Evolutionary conservation across 306 rosid species (phyloP).

Genomic region (Trifolium fragiferum): DNA sequence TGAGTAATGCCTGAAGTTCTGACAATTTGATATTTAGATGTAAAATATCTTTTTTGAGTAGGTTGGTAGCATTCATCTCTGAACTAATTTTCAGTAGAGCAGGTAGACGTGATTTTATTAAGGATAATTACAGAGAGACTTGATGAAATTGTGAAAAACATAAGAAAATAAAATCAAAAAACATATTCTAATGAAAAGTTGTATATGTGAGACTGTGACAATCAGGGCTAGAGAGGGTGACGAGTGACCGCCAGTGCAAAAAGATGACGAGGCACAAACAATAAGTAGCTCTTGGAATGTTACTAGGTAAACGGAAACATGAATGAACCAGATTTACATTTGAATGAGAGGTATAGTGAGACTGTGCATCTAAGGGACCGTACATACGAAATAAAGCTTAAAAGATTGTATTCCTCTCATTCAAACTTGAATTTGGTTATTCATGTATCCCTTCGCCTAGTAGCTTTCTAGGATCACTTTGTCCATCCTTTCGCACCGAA

Average conservation of each 20-base stretch:
- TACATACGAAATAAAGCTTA: neutral
- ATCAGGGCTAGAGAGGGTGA: neutral
- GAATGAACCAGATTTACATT: neutral
- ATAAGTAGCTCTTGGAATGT: neutral
- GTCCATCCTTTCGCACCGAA: neutral
- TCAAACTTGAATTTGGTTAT: neutral
- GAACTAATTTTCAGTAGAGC: slow-evolving; percentile 82
- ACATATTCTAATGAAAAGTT: neutral
- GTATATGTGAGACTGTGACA: neutral
- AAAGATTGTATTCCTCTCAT: neutral
- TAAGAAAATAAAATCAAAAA: slow-evolving; percentile 16
- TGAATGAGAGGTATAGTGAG: neutral
- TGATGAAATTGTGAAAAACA: slow-evolving; percentile 6
- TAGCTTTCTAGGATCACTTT: neutral
- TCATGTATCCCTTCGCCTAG: neutral
- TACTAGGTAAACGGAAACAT: neutral
- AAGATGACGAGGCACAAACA: neutral
- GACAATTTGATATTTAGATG: slow-evolving; percentile 80
- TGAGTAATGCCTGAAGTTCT: slow-evolving; percentile 80
- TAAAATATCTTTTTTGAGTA: slow-evolving; percentile 71
- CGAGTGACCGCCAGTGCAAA: neutral
- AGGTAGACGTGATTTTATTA: slow-evolving; percentile 79
- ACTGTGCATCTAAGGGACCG: neutral
- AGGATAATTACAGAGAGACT: slow-evolving; percentile 50
- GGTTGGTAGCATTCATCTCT: slow-evolving; percentile 71